These are phyloP conservation scores for Blastobotrys ciferrii DNA, from an alignment of 1,139 yeast species.

Conservation along the genomic window DNA sequence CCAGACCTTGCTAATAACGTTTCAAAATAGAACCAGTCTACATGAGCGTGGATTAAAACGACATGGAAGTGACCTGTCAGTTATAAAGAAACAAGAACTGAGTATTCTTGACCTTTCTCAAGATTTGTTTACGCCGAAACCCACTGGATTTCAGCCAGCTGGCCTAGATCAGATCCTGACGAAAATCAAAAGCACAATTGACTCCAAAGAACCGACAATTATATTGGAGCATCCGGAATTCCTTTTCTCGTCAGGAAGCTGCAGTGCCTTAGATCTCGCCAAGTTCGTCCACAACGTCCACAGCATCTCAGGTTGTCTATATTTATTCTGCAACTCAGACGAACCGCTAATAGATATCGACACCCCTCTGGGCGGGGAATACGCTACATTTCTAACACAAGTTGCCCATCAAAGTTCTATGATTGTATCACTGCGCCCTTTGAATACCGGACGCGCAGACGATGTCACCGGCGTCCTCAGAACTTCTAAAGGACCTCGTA, in stretches of 20 bases:
- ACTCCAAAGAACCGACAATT: slow-evolving; percentile 11
- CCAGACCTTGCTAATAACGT: slow-evolving; percentile 22
- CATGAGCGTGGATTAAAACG: slow-evolving; percentile 30
- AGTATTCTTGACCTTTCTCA: slow-evolving; percentile 36
- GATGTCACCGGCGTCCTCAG: slow-evolving; percentile 76
- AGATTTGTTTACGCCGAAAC: slow-evolving; percentile 17
- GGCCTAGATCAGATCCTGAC: slow-evolving; percentile 17
- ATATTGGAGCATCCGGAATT: slow-evolving; percentile 40
- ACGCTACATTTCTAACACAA: slow-evolving; percentile 48
- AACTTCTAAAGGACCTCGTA: slow-evolving; percentile 52
- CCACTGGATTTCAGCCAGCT: slow-evolving; percentile 19
- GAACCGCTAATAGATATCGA: slow-evolving; percentile 41
- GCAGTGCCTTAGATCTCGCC: slow-evolving; percentile 11
- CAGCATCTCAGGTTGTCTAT: slow-evolving; percentile 15
- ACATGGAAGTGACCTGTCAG: slow-evolving; percentile 28
- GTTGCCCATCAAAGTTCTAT: slow-evolving; percentile 51
- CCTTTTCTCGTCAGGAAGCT: slow-evolving; percentile 29
- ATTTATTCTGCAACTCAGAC: slow-evolving; percentile 39
- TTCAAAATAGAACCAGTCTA: slow-evolving; percentile 26
- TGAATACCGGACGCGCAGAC: slow-evolving; percentile 77
- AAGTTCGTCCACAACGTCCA: slow-evolving; percentile 13
- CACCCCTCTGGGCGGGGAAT: slow-evolving; percentile 34
- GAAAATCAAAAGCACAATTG: slow-evolving; percentile 7
- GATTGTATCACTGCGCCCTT: slow-evolving; percentile 57
- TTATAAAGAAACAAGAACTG: slow-evolving; percentile 14